phyloP scores from a whole-genome alignment of 1,139 yeast species.

The Debaryomyces psychrophilus region DNA sequence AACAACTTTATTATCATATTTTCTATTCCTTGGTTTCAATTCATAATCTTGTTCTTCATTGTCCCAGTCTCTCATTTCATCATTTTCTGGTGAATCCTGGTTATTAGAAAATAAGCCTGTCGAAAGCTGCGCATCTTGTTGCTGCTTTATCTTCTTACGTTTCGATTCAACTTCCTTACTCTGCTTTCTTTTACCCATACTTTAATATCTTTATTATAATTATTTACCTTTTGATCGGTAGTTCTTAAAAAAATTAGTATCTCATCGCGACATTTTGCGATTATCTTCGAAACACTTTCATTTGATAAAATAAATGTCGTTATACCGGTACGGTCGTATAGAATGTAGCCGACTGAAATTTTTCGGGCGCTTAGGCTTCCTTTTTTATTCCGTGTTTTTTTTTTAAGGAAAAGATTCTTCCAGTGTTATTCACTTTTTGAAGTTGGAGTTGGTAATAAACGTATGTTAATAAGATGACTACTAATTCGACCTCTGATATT shows the following conservation, averaged over 20 bases:
- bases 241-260: constrained; percentile 6
- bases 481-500: constrained; percentile 19
- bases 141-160: constrained; percentile 54
- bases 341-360: constrained; percentile 1
- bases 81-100: constrained; percentile 15
- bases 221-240: background rate
- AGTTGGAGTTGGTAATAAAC: constrained; percentile 4
- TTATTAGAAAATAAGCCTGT: constrained; percentile 46
- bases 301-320: constrained; percentile 1
- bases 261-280: constrained; percentile 12
- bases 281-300: background rate
- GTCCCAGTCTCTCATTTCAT: constrained; percentile 44
- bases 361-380: background rate
- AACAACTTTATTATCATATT: constrained; percentile 44
- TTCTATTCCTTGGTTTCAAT: constrained; percentile 52
- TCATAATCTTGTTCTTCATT: constrained; percentile 74
- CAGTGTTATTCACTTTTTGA: constrained; percentile 1
- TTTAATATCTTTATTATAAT: background rate
- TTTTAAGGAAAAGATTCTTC: constrained; percentile 1
- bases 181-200: constrained; percentile 53
- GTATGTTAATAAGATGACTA: constrained; percentile 15
- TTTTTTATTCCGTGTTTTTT: constrained; percentile 4
- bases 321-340: constrained; percentile 8
- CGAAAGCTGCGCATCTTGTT: constrained; percentile 48
- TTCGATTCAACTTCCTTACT: constrained; percentile 44